phyloP scores from a whole-genome alignment of 192 early-diverging fungal genomes.

The Mortierella antarctica region DNA sequence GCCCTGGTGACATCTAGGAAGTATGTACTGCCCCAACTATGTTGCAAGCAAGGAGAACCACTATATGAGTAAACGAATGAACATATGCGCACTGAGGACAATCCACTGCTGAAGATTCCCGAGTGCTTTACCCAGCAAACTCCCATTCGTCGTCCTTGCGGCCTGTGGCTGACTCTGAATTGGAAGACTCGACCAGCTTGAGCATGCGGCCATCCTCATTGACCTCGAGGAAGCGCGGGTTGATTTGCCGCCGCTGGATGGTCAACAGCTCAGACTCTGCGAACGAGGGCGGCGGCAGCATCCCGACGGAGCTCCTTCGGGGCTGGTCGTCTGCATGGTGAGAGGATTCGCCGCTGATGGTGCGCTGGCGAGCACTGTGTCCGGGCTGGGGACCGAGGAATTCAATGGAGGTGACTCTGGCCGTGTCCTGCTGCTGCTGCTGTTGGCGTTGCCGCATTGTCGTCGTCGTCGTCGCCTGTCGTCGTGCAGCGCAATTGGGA shows the following conservation, averaged over 20 bases:
- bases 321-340: not conserved
- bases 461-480: too few relatives aligned
- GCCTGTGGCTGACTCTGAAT: slow-evolving; percentile 6
- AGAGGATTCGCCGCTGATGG: too few relatives aligned
- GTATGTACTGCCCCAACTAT: too few relatives aligned
- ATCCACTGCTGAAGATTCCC: not conserved
- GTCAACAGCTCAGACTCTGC: slow-evolving; percentile 57
- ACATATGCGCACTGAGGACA: not conserved
- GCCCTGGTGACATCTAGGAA: too few relatives aligned
- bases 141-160: slow-evolving; percentile 9
- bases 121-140: slow-evolving; percentile 15
- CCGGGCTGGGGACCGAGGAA: too few relatives aligned
- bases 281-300: slow-evolving; percentile 47
- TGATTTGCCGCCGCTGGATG: slow-evolving; percentile 47
- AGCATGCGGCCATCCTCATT: slow-evolving; percentile 16
- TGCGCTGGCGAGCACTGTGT: too few relatives aligned
- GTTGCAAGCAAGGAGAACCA: too few relatives aligned
- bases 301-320: not conserved
- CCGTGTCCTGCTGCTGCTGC: too few relatives aligned
- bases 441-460: too few relatives aligned
- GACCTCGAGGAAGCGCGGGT: slow-evolving; percentile 19
- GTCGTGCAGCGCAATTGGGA: too few relatives aligned
- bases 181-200: slow-evolving; percentile 8
- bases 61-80: too few relatives aligned
- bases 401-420: too few relatives aligned